Percentiles rank a stretch among this genome's conserved stretches.
Evolutionary conservation across 129 eudicot species (phyloP).

Genomic region (Smallanthus sonchifolius): DNA sequence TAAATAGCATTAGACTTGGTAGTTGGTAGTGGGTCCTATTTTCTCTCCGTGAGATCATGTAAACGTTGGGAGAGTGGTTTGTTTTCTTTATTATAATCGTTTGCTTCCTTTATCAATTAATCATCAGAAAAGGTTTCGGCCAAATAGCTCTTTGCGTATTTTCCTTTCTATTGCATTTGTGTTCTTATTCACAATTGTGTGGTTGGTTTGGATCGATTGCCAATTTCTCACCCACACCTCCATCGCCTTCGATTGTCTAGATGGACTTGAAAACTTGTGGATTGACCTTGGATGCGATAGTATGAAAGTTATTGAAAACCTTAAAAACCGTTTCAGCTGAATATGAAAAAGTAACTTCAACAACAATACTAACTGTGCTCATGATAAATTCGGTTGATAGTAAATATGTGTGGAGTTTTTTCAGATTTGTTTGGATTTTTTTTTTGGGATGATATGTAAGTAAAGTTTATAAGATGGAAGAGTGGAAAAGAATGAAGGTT

Average conservation of each 20-base stretch:
- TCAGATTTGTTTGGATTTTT: not conserved
- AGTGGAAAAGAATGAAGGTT: not conserved
- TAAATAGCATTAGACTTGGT: too few species aligned
- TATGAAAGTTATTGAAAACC: constrained; percentile 2
- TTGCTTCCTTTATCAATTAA: too few species aligned
- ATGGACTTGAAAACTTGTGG: constrained; percentile 15
- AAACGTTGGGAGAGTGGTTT: too few species aligned
- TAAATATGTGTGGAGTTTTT: not conserved
- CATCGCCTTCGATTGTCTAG: constrained; percentile 12
- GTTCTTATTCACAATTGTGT: too few species aligned
- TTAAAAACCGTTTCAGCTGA: constrained; percentile 7
- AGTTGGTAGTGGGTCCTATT: too few species aligned
- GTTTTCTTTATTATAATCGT: too few species aligned
- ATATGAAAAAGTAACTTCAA: not conserved
- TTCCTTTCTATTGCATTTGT: too few species aligned
- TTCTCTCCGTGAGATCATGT: too few species aligned
- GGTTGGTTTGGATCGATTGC: too few species aligned
- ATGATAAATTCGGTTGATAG: not conserved
- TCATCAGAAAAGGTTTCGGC: too few species aligned
- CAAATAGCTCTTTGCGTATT: too few species aligned
- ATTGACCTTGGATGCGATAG: constrained; percentile 8
- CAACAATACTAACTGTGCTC: not conserved
- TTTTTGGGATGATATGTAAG: constrained; percentile 4
- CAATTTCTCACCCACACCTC: too few species aligned
- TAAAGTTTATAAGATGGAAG: not conserved